These are phyloP conservation scores for Dactylellina cionopaga DNA, from an alignment of 2,329 filamentous ascomycete species.

Conservation along the genomic window DNA sequence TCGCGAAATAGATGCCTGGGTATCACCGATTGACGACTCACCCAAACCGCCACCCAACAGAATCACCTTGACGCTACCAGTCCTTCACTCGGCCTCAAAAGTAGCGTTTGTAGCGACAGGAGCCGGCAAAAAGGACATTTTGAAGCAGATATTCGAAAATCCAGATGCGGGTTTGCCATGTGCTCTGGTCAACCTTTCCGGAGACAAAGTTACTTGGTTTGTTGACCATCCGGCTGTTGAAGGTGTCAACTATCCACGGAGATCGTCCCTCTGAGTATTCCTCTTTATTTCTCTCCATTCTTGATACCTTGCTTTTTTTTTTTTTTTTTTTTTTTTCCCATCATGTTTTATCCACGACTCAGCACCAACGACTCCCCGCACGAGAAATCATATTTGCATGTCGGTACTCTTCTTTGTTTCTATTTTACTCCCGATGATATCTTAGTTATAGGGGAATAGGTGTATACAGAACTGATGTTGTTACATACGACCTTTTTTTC, in stretches of 20 bases:
- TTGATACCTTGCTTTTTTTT: neutral
- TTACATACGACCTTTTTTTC: neutral
- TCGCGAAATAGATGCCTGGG: conserved; percentile 88
- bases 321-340: conserved; percentile 3
- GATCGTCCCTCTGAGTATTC: conserved; percentile 69
- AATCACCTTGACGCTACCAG: conserved; percentile 91
- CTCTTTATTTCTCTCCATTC: neutral
- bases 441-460: neutral
- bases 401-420: conserved; percentile 27
- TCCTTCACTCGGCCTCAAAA: conserved; percentile 84
- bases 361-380: too few species aligned
- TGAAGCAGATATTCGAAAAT: conserved; percentile 84
- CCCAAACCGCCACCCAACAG: conserved; percentile 91
- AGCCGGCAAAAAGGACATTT: conserved; percentile 84
- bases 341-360: neutral
- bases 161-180: conserved; percentile 80
- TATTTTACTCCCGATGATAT: neutral
- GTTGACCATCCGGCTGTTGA: conserved; percentile 86
- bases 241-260: conserved; percentile 82
- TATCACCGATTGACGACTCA: conserved; percentile 88
- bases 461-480: neutral
- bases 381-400: too few species aligned
- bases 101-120: conserved; percentile 94
- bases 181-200: conserved; percentile 83
- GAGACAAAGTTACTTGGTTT: conserved; percentile 94